These are phyloP conservation scores for Dioscorea dumetorum DNA, from an alignment of 106 monocot genomes.

Conservation along the genomic window DNA sequence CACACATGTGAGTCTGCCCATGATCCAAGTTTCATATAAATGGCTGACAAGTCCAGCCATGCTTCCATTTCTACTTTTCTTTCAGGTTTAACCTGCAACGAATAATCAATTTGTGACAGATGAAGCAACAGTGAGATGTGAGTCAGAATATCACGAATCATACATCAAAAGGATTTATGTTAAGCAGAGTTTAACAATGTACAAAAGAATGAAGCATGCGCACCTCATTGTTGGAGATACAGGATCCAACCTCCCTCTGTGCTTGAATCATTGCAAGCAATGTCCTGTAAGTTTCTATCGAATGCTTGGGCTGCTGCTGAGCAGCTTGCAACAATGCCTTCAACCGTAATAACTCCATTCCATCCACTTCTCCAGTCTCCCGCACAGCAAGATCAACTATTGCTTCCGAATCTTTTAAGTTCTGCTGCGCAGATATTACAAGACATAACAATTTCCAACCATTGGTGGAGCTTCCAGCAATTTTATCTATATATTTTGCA, in stretches of 20 bases:
- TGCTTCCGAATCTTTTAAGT: slow-evolving; percentile 49
- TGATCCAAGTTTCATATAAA: slow-evolving; percentile 53
- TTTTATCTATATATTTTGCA: slow-evolving; percentile 45
- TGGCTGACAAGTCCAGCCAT: slow-evolving; percentile 67
- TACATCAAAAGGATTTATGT: too few species aligned
- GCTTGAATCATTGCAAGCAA: slow-evolving; percentile 53
- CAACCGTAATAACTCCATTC: slow-evolving; percentile 46
- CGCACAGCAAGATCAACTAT: slow-evolving; percentile 68
- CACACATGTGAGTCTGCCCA: slow-evolving; percentile 57
- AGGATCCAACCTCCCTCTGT: slow-evolving; percentile 19
- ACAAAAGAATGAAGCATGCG: background rate
- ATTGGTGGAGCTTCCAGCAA: slow-evolving; percentile 45
- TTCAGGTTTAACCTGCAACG: slow-evolving; percentile 24
- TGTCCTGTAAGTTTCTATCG: slow-evolving; percentile 58
- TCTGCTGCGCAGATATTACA: slow-evolving; percentile 46
- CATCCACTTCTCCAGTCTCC: slow-evolving; percentile 41
- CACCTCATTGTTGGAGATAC: slow-evolving; percentile 21
- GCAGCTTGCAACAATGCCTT: slow-evolving; percentile 58
- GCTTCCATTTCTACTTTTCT: slow-evolving; percentile 53
- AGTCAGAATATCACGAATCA: background rate
- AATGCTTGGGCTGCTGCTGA: slow-evolving; percentile 46
- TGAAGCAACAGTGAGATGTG: background rate
- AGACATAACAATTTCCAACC: slow-evolving; percentile 77
- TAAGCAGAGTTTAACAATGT: background rate
- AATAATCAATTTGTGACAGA: background rate